Evolutionary conservation across 345 rosid genomes (phyloP).

Genomic region (Laguncularia racemosa): DNA sequence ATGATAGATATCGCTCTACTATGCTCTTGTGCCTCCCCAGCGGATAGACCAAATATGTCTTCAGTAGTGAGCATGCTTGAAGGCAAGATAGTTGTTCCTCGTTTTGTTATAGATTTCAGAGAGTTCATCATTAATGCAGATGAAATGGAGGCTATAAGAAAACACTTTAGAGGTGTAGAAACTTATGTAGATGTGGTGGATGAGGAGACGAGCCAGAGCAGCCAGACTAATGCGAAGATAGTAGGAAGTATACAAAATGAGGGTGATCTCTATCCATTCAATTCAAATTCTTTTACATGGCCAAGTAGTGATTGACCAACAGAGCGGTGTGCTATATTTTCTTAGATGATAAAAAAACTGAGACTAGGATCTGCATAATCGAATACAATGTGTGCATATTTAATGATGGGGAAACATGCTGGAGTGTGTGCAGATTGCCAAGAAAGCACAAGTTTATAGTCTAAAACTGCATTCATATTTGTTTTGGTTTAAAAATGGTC

Average conservation of each 20-base stretch:
- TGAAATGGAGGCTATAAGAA: conserved; percentile 12
- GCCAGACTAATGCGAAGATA: too few species aligned
- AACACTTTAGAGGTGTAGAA: conserved; percentile 5
- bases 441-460: too few species aligned
- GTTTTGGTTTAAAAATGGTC: too few species aligned
- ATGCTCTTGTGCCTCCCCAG: conserved; percentile 30
- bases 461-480: too few species aligned
- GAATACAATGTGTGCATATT: too few species aligned
- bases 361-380: too few species aligned
- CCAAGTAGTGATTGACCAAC: conserved; percentile 4
- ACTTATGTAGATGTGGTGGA: neutral
- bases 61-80: conserved; percentile 54
- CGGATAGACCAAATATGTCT: conserved; percentile 45
- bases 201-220: neutral
- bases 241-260: conserved; percentile 9
- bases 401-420: too few species aligned
- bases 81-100: conserved; percentile 26
- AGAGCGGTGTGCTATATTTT: neutral
- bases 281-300: conserved; percentile 12
- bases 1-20: conserved; percentile 42
- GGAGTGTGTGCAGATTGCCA: too few species aligned
- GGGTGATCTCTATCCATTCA: conserved; percentile 20
- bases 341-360: too few species aligned
- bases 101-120: conserved; percentile 3
- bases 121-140: neutral